phyloP scores from a whole-genome alignment of 495 filamentous ascomycete species.

The Aspergillus avenaceus region DNA sequence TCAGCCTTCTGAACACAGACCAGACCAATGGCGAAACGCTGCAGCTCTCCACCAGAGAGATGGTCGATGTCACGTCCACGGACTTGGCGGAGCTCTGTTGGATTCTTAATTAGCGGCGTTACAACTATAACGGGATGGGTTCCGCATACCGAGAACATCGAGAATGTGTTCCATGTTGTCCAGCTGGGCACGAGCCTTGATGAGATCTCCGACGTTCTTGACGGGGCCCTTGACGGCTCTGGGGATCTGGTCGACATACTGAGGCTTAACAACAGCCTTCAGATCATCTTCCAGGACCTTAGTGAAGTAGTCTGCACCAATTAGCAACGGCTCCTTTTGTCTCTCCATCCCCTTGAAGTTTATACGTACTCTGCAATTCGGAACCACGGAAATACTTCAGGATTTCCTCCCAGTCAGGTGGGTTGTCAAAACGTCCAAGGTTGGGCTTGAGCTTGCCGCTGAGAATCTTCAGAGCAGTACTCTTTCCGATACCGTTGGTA shows the following conservation, averaged over 20 bases:
- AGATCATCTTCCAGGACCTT: constrained; percentile 94
- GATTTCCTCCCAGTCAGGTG: constrained; percentile 98
- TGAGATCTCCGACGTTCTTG: constrained; percentile 69
- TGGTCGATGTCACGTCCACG: constrained; percentile 80
- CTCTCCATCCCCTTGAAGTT: background rate
- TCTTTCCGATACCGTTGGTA: constrained; percentile 99
- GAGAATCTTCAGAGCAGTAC: constrained; percentile 95
- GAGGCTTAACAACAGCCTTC: constrained; percentile 96
- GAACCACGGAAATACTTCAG: constrained; percentile 97
- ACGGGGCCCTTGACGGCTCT: constrained; percentile 78
- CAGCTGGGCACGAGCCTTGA: constrained; percentile 68
- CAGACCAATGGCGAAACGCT: constrained; percentile 93
- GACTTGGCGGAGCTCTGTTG: constrained; percentile 76
- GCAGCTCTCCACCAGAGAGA: constrained; percentile 94
- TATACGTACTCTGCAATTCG: constrained; percentile 80
- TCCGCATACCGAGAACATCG: constrained; percentile 64
- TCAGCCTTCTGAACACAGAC: constrained; percentile 95
- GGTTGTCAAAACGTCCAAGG: constrained; percentile 88
- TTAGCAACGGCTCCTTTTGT: constrained; percentile 6
- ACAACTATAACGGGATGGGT: background rate
- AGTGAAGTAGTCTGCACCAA: constrained; percentile 82
- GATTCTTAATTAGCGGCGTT: constrained; percentile 18
- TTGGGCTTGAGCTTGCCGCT: constrained; percentile 98
- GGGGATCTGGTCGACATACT: constrained; percentile 98
- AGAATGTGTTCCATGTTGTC: constrained; percentile 82